These are phyloP conservation scores for Euphrasia confusa DNA, from an alignment of 257 asterid species.

Conservation along the genomic window DNA sequence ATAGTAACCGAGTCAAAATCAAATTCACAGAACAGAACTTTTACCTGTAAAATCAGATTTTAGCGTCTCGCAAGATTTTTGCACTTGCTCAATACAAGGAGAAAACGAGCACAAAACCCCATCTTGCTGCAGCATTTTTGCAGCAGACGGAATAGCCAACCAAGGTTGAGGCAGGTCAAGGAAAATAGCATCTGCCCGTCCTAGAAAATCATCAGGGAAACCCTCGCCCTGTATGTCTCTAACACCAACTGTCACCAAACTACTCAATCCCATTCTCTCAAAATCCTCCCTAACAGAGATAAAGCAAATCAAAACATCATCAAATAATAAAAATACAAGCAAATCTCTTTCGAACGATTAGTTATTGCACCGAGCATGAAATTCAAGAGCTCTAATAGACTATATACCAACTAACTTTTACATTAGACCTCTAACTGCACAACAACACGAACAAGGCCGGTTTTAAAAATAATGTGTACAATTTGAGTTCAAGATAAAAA, in stretches of 20 bases:
- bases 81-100: conserved; percentile 98
- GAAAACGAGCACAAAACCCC: conserved; percentile 93
- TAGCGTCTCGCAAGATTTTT: conserved; percentile 72
- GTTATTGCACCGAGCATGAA: background rate
- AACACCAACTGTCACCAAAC: conserved; percentile 77
- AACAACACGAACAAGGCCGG: background rate
- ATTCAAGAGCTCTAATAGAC: conserved; percentile 8
- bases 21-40: background rate
- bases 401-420: background rate
- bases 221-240: conserved; percentile 95
- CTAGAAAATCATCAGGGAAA: conserved; percentile 71
- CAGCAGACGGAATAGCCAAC: conserved; percentile 92
- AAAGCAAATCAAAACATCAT: background rate
- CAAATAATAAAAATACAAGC: conserved; percentile 7
- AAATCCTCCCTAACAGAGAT: conserved; percentile 64
- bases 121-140: conserved; percentile 83
- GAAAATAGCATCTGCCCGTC: conserved; percentile 75
- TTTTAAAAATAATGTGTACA: too few relatives aligned
- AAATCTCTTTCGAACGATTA: conserved; percentile 1
- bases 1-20: background rate
- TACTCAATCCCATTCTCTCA: conserved; percentile 67
- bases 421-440: background rate
- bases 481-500: background rate
- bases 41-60: conserved; percentile 65
- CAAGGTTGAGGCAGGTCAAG: conserved; percentile 98